Base-by-base conservation (phyloP, 306 rosid genomes). In the Bauhinia variegata region DNA sequence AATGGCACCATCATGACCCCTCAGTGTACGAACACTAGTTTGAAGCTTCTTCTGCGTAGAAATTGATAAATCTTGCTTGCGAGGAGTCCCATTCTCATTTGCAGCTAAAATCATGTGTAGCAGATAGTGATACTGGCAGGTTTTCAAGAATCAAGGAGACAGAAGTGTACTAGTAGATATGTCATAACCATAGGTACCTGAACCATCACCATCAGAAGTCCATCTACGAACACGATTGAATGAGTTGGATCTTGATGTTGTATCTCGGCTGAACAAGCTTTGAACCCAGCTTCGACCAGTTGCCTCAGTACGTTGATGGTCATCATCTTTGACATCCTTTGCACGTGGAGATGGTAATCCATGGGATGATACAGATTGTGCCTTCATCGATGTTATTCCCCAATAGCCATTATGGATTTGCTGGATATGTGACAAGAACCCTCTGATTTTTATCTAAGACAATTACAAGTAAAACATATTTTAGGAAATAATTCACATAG, bases 251-350 rank as follows among this genome's bases (percentile, higher is more conserved):
- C 90, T 84, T 67, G 90, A 68, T 63, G 96, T 32, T 67, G 89
- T 65, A 37, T 86, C 96, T 79, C 91, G 74, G 86, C 80, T 86
- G 86, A 93, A 93, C 99, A 93, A 88, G 83, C 99, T 93, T 60
- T 93, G 99, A 60, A 90, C 99, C 99, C 97, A 93, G 87, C 82
- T 93, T 83, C 99, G 88, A 75, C 99, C 98, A 63, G 97, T 79
- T 77, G 87, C 97, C 88, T 93, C 97, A 4, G 95, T 83, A 39
- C 91, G 91, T 75, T 84, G 97, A 82, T 86, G 99, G 80, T 73
- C 79, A 67, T 86, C 97, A 79, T 82, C 97, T 38, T 76, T 77
- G 60, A 75, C 64, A 63, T 88, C 89, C 75, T 82, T 91, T 72
- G 92, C 65, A 75, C 68, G 96, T 13, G 99, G 99, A 69, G 99